Base-by-base conservation (phyloP, 805 yeast species). In the Saccharomycopsis oosterbeekiorum region DNA sequence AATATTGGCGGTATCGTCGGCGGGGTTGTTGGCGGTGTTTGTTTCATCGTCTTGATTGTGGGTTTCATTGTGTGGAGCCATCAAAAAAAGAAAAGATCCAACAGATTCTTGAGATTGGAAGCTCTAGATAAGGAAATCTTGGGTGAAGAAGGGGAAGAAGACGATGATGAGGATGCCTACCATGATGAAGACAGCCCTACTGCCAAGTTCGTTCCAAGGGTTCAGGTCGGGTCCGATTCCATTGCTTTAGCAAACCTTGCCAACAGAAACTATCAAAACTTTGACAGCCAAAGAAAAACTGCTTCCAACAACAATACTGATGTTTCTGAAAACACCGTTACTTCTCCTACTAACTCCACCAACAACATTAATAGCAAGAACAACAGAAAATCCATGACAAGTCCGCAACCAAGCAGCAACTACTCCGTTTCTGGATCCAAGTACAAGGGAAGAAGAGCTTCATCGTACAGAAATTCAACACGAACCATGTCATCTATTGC, bases 401-500 rank as follows among this genome's bases (percentile, higher is more conserved):
- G 53, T 11, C 53, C 53, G 14, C 51, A 43, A 51, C 60, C 61
- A 19, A 61, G 61, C 34, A 61, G 63, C 21, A 53, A 17, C 12
- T 61, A 61, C 59, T 41, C 54, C 39, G 21, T 43, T 3, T 19
- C 53, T 12, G 4, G 47, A 3, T 50, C 55, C 37, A 24, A 40
- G 2, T 39, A 43, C 15, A 21, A 19, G 12, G 53, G 42, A 8
- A 59, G 59, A 42, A 58, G 60, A 53, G 54, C 58, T 26, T 41
- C 58, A n/a, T 29, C 50, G 4, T 56, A 59, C 34, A 51, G 64
- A 56, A 56, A 55, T 50, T 59, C 62, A n/a, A 34, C 51, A 6
- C 34, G 41, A 12, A 55, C 65, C 2, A 57, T 63, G 26, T 26
- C 65, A 4, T 67, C 74, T 55, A 65, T 76, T 39, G 87, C 92